Evolutionary conservation across 768 basidiomycete genomes (phyloP).

Genomic region (Cystobasidium ongulense): DNA sequence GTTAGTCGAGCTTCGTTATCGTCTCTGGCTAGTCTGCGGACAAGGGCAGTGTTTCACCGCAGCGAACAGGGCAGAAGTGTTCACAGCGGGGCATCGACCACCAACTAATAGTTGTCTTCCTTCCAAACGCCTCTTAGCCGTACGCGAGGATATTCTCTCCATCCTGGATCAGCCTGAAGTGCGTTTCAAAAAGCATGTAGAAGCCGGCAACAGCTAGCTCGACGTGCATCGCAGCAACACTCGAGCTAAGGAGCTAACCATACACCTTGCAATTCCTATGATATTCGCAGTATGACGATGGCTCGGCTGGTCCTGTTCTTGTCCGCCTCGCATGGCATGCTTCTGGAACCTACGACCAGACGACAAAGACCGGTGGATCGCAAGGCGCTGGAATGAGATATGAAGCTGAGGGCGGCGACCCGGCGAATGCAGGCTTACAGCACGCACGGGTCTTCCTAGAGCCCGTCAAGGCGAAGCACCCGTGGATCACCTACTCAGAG

Average conservation of each 20-base stretch:
- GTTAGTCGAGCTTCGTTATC: not conserved
- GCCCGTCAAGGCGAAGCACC: slow-evolving; percentile 68
- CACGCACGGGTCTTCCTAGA: slow-evolving; percentile 76
- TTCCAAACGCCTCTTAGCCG: slow-evolving; percentile 5
- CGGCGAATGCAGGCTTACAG: slow-evolving; percentile 72
- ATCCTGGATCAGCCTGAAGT: slow-evolving; percentile 23
- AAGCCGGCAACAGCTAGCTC: too few species aligned
- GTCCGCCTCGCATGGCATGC: slow-evolving; percentile 40
- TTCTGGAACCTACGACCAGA: slow-evolving; percentile 37
- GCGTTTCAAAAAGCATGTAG: not conserved
- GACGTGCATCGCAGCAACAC: too few species aligned
- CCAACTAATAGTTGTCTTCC: not conserved
- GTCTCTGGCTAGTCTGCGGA: too few species aligned
- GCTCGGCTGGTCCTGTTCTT: slow-evolving; percentile 21
- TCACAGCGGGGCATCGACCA: too few species aligned
- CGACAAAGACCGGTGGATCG: slow-evolving; percentile 52
- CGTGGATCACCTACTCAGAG: slow-evolving; percentile 62
- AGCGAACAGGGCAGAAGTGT: too few species aligned
- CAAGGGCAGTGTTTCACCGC: not conserved
- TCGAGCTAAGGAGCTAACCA: not conserved
- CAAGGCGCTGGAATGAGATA: slow-evolving; percentile 99
- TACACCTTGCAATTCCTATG: not conserved
- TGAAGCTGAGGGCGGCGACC: slow-evolving; percentile 62
- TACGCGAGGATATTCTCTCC: slow-evolving; percentile 13
- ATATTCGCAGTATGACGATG: slow-evolving; percentile 23